Conservation (phyloP, 352 stramenopile species). For the Achlya hypogyna region DNA sequence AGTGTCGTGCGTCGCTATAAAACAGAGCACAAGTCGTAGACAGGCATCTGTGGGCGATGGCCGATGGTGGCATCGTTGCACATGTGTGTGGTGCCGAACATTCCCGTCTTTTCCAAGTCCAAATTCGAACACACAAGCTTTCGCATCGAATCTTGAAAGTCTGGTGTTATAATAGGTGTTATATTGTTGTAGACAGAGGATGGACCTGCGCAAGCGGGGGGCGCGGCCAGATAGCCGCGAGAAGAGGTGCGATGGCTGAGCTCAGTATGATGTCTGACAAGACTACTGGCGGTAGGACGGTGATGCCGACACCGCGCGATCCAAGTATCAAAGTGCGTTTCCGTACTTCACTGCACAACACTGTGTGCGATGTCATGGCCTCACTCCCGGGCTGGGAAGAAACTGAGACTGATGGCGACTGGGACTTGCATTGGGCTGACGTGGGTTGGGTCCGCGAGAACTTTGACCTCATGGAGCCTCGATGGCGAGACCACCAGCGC, state of each 20-base stretch:
- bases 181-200: no score
- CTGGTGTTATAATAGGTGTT: no score
- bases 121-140: no score
- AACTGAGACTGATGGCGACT: constrained; percentile 63
- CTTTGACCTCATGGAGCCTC: constrained; percentile 47
- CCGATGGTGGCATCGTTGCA: no score
- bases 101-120: no score
- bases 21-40: no score
- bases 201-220: constrained; percentile 12
- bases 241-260: background rate
- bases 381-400: constrained; percentile 50
- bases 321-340: constrained; percentile 33
- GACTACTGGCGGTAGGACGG: background rate
- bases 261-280: background rate
- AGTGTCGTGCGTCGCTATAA: no score
- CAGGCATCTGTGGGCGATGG: no score
- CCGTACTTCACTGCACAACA: constrained; percentile 63
- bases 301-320: background rate
- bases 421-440: constrained; percentile 82
- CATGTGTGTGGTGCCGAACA: no score
- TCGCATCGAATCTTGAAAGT: no score
- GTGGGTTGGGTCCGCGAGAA: constrained; percentile 76
- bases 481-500: constrained; percentile 56
- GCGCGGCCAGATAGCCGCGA: constrained; percentile 6
- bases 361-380: constrained; percentile 65